Conservation (phyloP, 2,329 filamentous ascomycete genomes). For the Botryotinia convoluta region DNA sequence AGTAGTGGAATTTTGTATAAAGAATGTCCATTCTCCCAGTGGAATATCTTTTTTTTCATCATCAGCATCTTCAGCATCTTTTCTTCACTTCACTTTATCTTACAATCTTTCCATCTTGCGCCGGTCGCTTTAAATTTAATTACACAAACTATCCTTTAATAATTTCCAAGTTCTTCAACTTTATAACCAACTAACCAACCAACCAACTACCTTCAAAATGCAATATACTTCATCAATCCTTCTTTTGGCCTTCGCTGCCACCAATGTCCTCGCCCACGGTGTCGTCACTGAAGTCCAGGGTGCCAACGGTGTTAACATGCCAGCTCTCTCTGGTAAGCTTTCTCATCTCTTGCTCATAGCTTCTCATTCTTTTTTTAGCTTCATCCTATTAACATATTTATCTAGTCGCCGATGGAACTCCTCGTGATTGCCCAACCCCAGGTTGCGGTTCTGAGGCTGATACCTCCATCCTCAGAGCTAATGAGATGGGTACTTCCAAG, state of each 20-base stretch:
- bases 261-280: slow-evolving; percentile 55
- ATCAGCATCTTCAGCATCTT: slow-evolving; percentile 30
- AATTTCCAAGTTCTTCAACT: slow-evolving; percentile 6
- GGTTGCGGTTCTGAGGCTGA: slow-evolving; percentile 64
- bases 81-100: slow-evolving; percentile 22
- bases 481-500: slow-evolving; percentile 54
- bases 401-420: slow-evolving; percentile 61
- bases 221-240: slow-evolving; percentile 47
- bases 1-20: slow-evolving; percentile 31
- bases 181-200: slow-evolving; percentile 17
- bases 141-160: slow-evolving; percentile 21
- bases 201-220: slow-evolving; percentile 42
- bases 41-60: slow-evolving; percentile 27
- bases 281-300: slow-evolving; percentile 55
- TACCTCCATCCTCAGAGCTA: slow-evolving; percentile 65
- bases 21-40: slow-evolving; percentile 17
- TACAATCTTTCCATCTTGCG: slow-evolving; percentile 32
- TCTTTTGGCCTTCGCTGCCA: slow-evolving; percentile 45
- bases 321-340: slow-evolving; percentile 52
- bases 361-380: not conserved
- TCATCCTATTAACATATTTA: slow-evolving; percentile 23
- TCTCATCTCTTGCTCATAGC: slow-evolving; percentile 2
- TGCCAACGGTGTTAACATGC: slow-evolving; percentile 62
- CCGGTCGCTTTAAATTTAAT: slow-evolving; percentile 26
- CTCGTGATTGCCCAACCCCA: slow-evolving; percentile 62